A percentile compares a stretch with the other conserved stretches of the same genome.
These are phyloP conservation scores for Spergularia marina DNA, from an alignment of 148 eudicot species.

Conservation along the genomic window DNA sequence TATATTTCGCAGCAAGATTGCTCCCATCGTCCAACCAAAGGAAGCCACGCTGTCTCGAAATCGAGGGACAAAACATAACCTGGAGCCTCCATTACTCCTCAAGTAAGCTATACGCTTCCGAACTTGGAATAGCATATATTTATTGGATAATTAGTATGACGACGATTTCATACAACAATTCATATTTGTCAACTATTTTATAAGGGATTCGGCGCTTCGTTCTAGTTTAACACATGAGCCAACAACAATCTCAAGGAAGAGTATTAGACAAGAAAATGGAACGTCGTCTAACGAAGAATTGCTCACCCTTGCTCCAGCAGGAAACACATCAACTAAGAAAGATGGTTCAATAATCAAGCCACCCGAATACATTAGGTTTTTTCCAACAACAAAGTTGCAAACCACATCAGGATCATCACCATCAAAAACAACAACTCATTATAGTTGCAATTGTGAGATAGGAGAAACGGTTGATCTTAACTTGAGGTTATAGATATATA, in stretches of 20 bases:
- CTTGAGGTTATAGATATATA: conserved; percentile 25
- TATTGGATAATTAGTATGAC: too few relatives aligned
- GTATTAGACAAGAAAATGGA: conserved; percentile 12
- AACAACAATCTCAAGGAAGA: conserved; percentile 10
- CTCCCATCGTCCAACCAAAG: conserved; percentile 28
- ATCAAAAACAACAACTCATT: neutral
- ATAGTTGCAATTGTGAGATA: conserved; percentile 19
- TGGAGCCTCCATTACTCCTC: conserved; percentile 25
- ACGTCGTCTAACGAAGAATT: conserved; percentile 20
- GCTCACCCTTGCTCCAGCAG: conserved; percentile 25
- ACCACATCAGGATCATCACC: conserved; percentile 7
- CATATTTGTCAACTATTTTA: neutral
- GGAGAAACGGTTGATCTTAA: conserved; percentile 33
- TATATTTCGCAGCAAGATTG: conserved; percentile 30
- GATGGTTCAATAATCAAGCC: conserved; percentile 23
- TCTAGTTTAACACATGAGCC: conserved; percentile 16
- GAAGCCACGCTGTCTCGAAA: conserved; percentile 34
- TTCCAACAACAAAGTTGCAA: conserved; percentile 31
- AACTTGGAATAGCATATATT: too few relatives aligned
- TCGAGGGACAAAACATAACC: conserved; percentile 26
- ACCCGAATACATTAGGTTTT: conserved; percentile 32
- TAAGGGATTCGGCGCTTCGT: conserved; percentile 16
- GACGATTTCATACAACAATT: too few relatives aligned
- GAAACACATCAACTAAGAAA: conserved; percentile 9
- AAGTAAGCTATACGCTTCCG: too few relatives aligned